Percentiles rank a stretch among this genome's conserved stretches.
Evolutionary conservation across 192 early-diverging fungal species (phyloP).

Genomic region (Coemansia sp.): DNA sequence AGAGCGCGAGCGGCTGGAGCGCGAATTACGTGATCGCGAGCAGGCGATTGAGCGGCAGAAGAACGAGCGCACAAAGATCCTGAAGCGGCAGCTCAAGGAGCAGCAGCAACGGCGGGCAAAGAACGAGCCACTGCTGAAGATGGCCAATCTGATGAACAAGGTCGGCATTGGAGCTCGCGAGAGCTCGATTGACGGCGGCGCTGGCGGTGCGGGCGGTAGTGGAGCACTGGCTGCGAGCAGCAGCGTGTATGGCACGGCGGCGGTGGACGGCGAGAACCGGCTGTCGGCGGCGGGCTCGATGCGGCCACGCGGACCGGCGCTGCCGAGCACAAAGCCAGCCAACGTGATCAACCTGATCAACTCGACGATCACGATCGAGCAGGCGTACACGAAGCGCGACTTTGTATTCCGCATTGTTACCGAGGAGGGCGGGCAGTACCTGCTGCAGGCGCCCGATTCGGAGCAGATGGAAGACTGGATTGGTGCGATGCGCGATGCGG

Average conservation of each 20-base stretch:
- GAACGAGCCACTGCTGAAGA: constrained; percentile 57
- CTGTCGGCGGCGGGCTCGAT: constrained; percentile 26
- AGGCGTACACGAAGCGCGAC: constrained; percentile 65
- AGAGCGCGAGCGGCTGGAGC: constrained; percentile 65
- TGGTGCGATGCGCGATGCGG: constrained; percentile 62
- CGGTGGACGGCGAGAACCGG: constrained; percentile 17
- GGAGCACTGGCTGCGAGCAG: neutral
- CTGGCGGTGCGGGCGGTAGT: neutral
- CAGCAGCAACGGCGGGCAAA: constrained; percentile 56
- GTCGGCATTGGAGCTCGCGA: constrained; percentile 39
- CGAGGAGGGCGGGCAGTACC: constrained; percentile 76
- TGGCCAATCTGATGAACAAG: constrained; percentile 56
- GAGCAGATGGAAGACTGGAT: constrained; percentile 79
- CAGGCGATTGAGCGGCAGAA: constrained; percentile 50
- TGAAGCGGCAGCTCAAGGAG: constrained; percentile 58
- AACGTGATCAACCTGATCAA: constrained; percentile 78
- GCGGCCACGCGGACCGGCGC: constrained; percentile 48
- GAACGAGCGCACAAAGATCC: constrained; percentile 54
- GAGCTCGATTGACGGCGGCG: constrained; percentile 30
- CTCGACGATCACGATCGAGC: constrained; percentile 67
- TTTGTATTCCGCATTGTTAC: constrained; percentile 78
- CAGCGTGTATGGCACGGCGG: neutral
- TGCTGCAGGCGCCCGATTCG: constrained; percentile 64
- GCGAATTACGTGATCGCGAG: constrained; percentile 60
- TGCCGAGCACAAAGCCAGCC: constrained; percentile 60